A percentile compares a stretch with the other conserved stretches of the same genome.
Conservation (phyloP, 495 filamentous ascomycete genomes). For the Hypoxylon rickii region DNA sequence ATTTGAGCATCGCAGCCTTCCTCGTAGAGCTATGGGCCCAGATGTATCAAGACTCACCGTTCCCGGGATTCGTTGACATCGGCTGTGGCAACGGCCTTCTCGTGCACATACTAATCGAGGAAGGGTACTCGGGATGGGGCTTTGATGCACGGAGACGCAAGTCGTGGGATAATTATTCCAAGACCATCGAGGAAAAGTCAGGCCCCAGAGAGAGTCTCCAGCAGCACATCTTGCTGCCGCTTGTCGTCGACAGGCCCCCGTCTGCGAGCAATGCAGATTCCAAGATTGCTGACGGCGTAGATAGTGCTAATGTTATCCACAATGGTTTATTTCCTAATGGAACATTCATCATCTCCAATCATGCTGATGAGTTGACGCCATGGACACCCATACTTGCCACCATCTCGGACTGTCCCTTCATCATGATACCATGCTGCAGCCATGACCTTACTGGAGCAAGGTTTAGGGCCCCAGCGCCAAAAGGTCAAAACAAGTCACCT, state of each 20-base stretch:
- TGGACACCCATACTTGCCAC: conserved; percentile 93
- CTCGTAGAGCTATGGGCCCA: conserved; percentile 88
- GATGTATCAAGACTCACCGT: conserved; percentile 69
- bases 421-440: conserved; percentile 94
- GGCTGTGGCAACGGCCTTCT: conserved; percentile 95
- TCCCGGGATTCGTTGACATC: conserved; percentile 93
- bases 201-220: conserved; percentile 53
- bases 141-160: conserved; percentile 86
- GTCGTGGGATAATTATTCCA: conserved; percentile 76
- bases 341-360: conserved; percentile 95
- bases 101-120: conserved; percentile 78
- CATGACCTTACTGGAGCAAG: conserved; percentile 77
- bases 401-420: conserved; percentile 74
- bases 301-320: conserved; percentile 53
- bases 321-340: conserved; percentile 71
- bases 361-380: conserved; percentile 91
- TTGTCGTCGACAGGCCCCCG: conserved; percentile 39
- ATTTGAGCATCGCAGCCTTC: conserved; percentile 90
- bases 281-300: conserved; percentile 24
- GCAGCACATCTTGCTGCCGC: conserved; percentile 77
- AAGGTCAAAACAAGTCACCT: conserved; percentile 52
- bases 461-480: conserved; percentile 70
- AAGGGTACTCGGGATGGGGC: conserved; percentile 86
- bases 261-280: conserved; percentile 9
- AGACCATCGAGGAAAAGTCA: conserved; percentile 40